These are phyloP conservation scores for Periconia sp. DNA, from an alignment of 2,329 filamentous ascomycete genomes.

Conservation along the genomic window DNA sequence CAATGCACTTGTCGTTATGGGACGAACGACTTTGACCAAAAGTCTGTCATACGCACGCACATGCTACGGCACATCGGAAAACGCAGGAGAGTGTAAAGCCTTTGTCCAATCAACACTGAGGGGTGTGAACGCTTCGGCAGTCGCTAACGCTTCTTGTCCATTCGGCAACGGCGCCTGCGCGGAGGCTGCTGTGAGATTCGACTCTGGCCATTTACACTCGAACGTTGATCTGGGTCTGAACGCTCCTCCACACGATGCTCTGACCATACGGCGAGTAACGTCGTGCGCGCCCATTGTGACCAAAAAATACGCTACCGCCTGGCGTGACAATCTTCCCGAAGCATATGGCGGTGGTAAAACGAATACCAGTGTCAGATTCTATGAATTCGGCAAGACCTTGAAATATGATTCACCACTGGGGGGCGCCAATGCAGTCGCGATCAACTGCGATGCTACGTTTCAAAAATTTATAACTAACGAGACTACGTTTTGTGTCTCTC, in stretches of 20 bases:
- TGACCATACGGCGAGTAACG: constrained; percentile 19
- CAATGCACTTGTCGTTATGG: constrained; percentile 16
- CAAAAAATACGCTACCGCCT: constrained; percentile 16
- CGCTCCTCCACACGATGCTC: constrained; percentile 7
- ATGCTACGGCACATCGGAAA: constrained; percentile 15
- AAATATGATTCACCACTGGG: neutral
- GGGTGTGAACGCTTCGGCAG: constrained; percentile 10
- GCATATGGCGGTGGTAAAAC: constrained; percentile 1
- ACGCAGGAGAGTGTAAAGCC: constrained; percentile 12
- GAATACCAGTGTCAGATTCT: constrained; percentile 18
- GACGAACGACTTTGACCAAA: constrained; percentile 17
- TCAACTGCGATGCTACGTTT: neutral
- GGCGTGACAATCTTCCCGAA: constrained; percentile 14
- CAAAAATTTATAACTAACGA: neutral
- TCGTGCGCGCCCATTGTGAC: constrained; percentile 18
- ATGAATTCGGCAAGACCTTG: constrained; percentile 14
- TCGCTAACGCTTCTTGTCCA: constrained; percentile 16
- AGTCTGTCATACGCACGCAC: constrained; percentile 17
- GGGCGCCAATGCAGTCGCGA: neutral
- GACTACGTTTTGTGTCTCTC: constrained; percentile 19
- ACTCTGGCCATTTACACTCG: constrained; percentile 18
- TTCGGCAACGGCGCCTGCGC: constrained; percentile 16
- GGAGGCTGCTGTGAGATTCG: constrained; percentile 7
- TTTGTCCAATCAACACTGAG: constrained; percentile 14
- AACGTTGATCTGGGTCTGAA: constrained; percentile 22